These are phyloP conservation scores for Didymella keratinophila DNA, from an alignment of 2,329 filamentous ascomycete genomes.

Conservation along the genomic window DNA sequence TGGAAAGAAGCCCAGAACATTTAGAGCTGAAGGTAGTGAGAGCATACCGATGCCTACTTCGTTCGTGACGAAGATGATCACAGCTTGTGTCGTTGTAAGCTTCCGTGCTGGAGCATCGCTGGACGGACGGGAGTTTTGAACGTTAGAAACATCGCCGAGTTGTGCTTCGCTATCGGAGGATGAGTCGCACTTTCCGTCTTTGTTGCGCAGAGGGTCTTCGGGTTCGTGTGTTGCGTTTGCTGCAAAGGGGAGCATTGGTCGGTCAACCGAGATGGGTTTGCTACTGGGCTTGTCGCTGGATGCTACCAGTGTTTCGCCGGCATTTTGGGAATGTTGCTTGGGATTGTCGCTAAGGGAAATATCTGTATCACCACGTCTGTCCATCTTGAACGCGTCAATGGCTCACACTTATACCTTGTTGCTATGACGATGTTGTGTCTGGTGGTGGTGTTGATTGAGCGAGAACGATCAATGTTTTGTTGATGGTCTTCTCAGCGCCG, in stretches of 20 bases:
- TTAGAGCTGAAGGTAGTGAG: constrained; percentile 36
- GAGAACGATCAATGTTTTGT: neutral
- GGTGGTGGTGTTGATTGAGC: neutral
- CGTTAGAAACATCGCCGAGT: constrained; percentile 34
- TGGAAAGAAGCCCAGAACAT: constrained; percentile 39
- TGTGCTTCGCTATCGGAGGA: constrained; percentile 29
- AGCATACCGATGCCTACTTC: constrained; percentile 44
- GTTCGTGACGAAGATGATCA: constrained; percentile 43
- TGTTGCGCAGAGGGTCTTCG: constrained; percentile 19
- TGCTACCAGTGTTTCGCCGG: constrained; percentile 8
- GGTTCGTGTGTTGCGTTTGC: constrained; percentile 33
- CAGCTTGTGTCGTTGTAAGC: constrained; percentile 37
- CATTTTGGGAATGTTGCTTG: constrained; percentile 23
- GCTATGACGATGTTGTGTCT: neutral
- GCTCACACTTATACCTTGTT: constrained; percentile 23
- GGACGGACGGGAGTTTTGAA: constrained; percentile 34
- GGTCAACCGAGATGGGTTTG: constrained; percentile 27
- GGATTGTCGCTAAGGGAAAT: constrained; percentile 22
- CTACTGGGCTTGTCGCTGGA: constrained; percentile 27
- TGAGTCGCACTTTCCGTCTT: constrained; percentile 28
- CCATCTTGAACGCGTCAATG: constrained; percentile 26
- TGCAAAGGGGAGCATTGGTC: constrained; percentile 33
- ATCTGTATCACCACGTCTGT: constrained; percentile 23
- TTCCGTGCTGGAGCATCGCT: constrained; percentile 26
- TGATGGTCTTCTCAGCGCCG: neutral